Evolutionary conservation across 257 asterid species (phyloP).

Genomic region (Buddleja alternifolia): DNA sequence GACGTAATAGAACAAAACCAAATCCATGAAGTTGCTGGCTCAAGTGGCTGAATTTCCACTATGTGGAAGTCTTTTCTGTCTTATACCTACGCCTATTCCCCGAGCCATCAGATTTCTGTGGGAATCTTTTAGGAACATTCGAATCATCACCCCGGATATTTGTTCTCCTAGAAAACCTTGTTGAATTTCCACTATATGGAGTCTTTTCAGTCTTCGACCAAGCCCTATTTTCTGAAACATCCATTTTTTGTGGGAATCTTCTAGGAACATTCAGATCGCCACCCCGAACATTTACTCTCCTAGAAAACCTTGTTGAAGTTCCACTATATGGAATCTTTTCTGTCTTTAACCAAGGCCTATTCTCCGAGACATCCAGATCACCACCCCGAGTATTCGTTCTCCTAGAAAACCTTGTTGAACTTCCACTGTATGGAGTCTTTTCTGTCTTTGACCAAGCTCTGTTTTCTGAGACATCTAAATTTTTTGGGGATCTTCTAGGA

Average conservation of each 20-base stretch:
- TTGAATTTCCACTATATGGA: neutral
- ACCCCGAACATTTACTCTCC: constrained; percentile 36
- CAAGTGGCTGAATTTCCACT: constrained; percentile 36
- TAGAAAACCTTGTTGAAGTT: constrained; percentile 30
- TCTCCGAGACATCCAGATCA: constrained; percentile 33
- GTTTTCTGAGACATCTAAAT: constrained; percentile 32
- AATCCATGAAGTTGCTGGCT: constrained; percentile 21
- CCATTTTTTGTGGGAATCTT: constrained; percentile 31
- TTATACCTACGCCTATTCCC: constrained; percentile 36
- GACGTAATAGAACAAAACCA: constrained; percentile 22
- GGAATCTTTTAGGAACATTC: constrained; percentile 29
- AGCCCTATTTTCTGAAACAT: constrained; percentile 33
- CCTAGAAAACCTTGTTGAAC: constrained; percentile 23
- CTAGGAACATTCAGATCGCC: constrained; percentile 30
- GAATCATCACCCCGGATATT: constrained; percentile 35
- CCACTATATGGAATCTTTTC: constrained; percentile 38
- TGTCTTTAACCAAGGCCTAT: constrained; percentile 33
- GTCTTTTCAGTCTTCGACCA: constrained; percentile 35
- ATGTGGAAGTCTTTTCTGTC: constrained; percentile 33
- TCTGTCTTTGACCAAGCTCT: constrained; percentile 34
- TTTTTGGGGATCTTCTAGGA: constrained; percentile 29
- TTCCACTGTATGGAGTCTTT: constrained; percentile 3
- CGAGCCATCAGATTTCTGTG: constrained; percentile 27
- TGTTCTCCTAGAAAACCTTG: constrained; percentile 30
- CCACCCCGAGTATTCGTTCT: constrained; percentile 37